These are phyloP conservation scores for Aspergillus sclerotialis DNA, from an alignment of 2,329 filamentous ascomycete genomes.

Conservation along the genomic window DNA sequence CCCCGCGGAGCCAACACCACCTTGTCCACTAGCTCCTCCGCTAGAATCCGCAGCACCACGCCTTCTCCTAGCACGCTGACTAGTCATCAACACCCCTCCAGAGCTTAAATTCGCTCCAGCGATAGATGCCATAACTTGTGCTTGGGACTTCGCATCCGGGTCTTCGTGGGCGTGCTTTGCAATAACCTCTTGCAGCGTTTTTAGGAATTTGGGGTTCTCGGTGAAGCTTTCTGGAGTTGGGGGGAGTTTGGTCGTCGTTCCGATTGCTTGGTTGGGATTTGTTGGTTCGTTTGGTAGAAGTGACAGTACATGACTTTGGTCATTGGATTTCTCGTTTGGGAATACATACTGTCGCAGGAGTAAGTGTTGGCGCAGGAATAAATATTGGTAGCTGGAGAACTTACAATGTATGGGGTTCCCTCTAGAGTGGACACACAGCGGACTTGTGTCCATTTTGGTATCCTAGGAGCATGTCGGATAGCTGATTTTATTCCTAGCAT, in stretches of 20 bases:
- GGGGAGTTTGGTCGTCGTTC: conserved; percentile 47
- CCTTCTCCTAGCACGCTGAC: conserved; percentile 21
- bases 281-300: conserved; percentile 50
- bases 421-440: conserved; percentile 32
- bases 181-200: conserved; percentile 51
- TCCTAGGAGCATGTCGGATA: conserved; percentile 12
- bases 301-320: conserved; percentile 44
- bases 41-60: conserved; percentile 40
- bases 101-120: conserved; percentile 49
- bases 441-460: conserved; percentile 17
- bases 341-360: conserved; percentile 41
- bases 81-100: conserved; percentile 43
- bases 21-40: conserved; percentile 53
- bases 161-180: conserved; percentile 49
- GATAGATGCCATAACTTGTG: conserved; percentile 53
- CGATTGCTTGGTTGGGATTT: conserved; percentile 48
- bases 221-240: conserved; percentile 50
- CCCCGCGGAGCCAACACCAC: conserved; percentile 51
- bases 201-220: conserved; percentile 51
- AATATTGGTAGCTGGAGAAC: conserved; percentile 7
- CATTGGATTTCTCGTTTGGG: conserved; percentile 32
- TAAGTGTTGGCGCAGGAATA: conserved; percentile 10
- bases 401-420: conserved; percentile 33
- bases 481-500: conserved; percentile 21
- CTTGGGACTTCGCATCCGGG: conserved; percentile 51